Base-by-base conservation (phyloP, 331 rosid genomes). In the Ulmus americana region DNA sequence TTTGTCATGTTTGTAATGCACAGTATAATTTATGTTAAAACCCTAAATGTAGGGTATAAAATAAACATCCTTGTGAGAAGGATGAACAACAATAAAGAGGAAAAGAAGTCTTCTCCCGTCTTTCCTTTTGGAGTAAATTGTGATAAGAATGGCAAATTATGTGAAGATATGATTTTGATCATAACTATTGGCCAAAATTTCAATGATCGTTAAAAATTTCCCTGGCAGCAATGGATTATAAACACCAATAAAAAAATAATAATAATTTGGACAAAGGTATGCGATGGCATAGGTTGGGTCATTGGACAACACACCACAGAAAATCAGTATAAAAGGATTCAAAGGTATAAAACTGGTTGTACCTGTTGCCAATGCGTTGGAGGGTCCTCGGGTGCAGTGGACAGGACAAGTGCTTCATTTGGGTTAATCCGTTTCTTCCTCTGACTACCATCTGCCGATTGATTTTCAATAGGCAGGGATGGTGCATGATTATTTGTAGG, bases 291-390 rank as follows among this genome's bases (percentile, higher is more conserved):
- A 51, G 50, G 53, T 40, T 60, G 49, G 10, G 53, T 35, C 14
- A 38, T 38, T 16, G 53, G 47, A 18, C n/a, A 28, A 47, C n/a
- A 7, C 15, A 39, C 55, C 61, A 50, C 5, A 10, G 39, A 4
- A 46, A 18, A 28, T 12, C 2, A 40, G 5, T 38, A 46, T 5
- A 28, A 7, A 12, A 44, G 2, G 11, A 6, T 15, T 9, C 6
- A 15, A 2, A 46, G 6, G 16, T 16, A 3, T 28, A 54, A 67
- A 58, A 39, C 49, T 16, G 66, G 35, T 45, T 39, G 68, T 72
- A 94, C 98, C 98, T 94, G 98, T 76, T 94, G 98, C 98, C 98
- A 94, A 73, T 94, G 98, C 13, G 98, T 94, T 65, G 97, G 98
- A 69, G 95, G 97, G 69, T 94, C 98, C 97, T 89, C 98, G 3